phyloP scores from a whole-genome alignment of 441 rosid genomes.

The Syzygium syzygioides region DNA sequence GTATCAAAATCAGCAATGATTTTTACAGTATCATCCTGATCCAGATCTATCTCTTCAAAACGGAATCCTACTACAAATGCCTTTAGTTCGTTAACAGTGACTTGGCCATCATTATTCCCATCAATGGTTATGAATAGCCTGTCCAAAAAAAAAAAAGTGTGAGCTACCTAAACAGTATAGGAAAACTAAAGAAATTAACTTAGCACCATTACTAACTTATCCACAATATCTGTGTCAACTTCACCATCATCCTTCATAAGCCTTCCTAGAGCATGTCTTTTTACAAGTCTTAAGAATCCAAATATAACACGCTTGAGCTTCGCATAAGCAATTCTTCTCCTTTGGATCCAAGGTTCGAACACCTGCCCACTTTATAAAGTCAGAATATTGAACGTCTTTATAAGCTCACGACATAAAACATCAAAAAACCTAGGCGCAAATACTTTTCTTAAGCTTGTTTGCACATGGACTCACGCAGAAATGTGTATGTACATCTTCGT shows the following conservation, averaged over 20 bases:
- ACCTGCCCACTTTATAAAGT: constrained; percentile 33
- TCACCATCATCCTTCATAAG: constrained; percentile 52
- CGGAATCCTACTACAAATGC: constrained; percentile 12
- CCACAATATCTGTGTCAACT: constrained; percentile 39
- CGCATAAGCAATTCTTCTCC: constrained; percentile 55
- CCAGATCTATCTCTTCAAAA: constrained; percentile 8
- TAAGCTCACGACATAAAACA: not conserved
- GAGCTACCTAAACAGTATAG: not conserved
- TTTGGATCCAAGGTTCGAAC: constrained; percentile 74
- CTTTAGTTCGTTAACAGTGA: not conserved
- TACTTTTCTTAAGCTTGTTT: not conserved
- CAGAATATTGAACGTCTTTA: not conserved
- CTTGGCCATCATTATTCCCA: not conserved
- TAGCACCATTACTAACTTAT: constrained; percentile 33
- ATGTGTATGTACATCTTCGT: not conserved
- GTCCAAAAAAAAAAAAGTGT: not conserved
- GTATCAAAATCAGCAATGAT: constrained; percentile 5
- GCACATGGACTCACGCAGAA: not conserved
- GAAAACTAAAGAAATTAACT: not conserved
- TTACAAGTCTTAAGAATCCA: constrained; percentile 60
- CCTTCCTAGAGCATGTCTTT: constrained; percentile 58
- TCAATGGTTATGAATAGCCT: constrained; percentile 18
- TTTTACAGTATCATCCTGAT: not conserved
- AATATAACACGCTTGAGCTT: too few relatives aligned
- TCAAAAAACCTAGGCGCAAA: fast-evolving